Conservation (phyloP, 1,284 basidiomycete species). For the Ceratobasidium sp. region DNA sequence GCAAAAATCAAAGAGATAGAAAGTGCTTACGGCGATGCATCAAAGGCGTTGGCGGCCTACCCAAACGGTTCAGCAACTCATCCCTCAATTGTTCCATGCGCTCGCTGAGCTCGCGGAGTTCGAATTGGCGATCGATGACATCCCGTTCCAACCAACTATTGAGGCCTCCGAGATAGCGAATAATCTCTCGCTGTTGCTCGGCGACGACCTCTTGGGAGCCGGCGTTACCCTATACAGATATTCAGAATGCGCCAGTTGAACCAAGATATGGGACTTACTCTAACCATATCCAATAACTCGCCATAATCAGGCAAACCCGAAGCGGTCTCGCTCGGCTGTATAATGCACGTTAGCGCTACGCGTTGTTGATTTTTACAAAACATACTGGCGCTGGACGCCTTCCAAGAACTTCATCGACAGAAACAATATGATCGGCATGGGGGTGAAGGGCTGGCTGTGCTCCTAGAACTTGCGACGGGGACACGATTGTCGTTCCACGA, state of each 20-base stretch:
- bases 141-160: conserved; percentile 42
- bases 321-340: neutral
- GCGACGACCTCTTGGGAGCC: conserved; percentile 32
- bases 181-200: conserved; percentile 41
- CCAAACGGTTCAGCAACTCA: conserved; percentile 37
- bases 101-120: conserved; percentile 32
- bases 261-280: conserved; percentile 13
- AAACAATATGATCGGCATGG: neutral
- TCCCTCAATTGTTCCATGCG: conserved; percentile 38
- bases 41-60: conserved; percentile 19
- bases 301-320: conserved; percentile 32
- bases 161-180: conserved; percentile 41
- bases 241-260: neutral
- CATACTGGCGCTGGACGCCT: neutral
- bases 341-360: neutral
- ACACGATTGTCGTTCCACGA: conserved; percentile 15
- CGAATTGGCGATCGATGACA: conserved; percentile 38
- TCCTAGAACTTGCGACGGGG: conserved; percentile 9
- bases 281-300: conserved; percentile 36
- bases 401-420: neutral
- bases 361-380: neutral
- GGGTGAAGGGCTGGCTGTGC: conserved; percentile 2
- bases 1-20: no score
- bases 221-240: conserved; percentile 23
- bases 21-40: conserved; percentile 31